Evolutionary conservation across 371 early-diverging fungal species (phyloP), one percentile per base, ranked within the genome.

Genomic region (Gilbertella persicaria): DNA sequence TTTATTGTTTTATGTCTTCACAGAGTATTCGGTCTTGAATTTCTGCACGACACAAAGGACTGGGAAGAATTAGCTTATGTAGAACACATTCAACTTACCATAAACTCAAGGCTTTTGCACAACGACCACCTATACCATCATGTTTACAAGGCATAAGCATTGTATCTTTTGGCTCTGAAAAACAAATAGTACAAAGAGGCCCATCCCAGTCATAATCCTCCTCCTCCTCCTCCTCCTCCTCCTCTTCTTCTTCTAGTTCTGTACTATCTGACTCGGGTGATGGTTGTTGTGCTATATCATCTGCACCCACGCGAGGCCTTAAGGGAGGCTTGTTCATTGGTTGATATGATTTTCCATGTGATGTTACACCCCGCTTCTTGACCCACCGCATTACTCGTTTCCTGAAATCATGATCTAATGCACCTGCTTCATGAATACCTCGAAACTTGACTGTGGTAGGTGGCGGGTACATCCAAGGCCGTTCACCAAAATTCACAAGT

Each of bases 381-480:
- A 45, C 51, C 60, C 63, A 66, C 13, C 50, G 50, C 30, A 54
- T 55, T 13, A 67, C 67, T 9, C 56, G 56, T 16, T 48, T 56
- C 29, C 56, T 61, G 17, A 60, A 73, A 2, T 42, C 50, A 6
- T 43, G 53, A 17, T 66, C 66, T 4, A 68, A 28, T 19, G 24
- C 28, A 14, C 64, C 69, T 7, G 73, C 69, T 26, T 76, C 60
- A 24, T 62, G 56, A 19, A 70, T 46, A 10, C 67, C 71, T 36
- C 52, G 53, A 46, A 66, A 72, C 14, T 54, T 52, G 7, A 48
- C 48, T 1, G 46, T 53, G 23, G 67, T 59, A 5, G 70, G 72
- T 0, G 75, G 78, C 14, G 65, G 69, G 58, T 62, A 78, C 47
- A 74, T 62, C 78, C 78, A 78, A n/a, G 71, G 64, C 6, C 55